These are phyloP conservation scores for Acacia acuminata DNA, from an alignment of 306 rosid genomes.

Conservation along the genomic window DNA sequence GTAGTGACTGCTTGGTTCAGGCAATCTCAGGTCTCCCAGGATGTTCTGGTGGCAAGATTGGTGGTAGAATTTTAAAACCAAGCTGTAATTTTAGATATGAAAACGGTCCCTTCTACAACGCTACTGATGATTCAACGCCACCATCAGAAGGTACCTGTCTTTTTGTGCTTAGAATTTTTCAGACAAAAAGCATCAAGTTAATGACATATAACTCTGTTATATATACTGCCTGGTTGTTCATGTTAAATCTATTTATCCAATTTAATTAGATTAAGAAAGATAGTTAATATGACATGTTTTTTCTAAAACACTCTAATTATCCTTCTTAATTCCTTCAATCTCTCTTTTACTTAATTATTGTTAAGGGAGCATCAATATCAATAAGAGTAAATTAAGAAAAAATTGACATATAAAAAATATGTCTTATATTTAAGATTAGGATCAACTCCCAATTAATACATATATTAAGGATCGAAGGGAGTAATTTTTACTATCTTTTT, in stretches of 20 bases:
- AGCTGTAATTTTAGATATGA: conserved; percentile 48
- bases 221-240: too few relatives aligned
- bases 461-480: too few relatives aligned
- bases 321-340: too few relatives aligned
- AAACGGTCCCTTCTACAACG: conserved; percentile 16
- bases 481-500: background rate
- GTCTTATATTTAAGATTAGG: too few relatives aligned
- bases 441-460: too few relatives aligned
- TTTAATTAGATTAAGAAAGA: too few relatives aligned
- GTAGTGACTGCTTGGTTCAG: conserved; percentile 33
- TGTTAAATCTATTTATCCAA: too few relatives aligned
- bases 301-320: background rate
- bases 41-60: conserved; percentile 29
- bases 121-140: background rate
- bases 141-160: conserved; percentile 26
- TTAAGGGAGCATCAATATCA: too few relatives aligned
- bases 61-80: conserved; percentile 36
- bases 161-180: background rate
- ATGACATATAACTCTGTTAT: background rate
- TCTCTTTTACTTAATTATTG: too few relatives aligned
- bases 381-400: too few relatives aligned
- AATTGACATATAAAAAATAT: too few relatives aligned
- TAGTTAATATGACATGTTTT: too few relatives aligned
- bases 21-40: background rate
- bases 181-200: background rate